Conservation (phyloP, 2,329 filamentous ascomycete species). For the Mycocentrospora acerina region DNA sequence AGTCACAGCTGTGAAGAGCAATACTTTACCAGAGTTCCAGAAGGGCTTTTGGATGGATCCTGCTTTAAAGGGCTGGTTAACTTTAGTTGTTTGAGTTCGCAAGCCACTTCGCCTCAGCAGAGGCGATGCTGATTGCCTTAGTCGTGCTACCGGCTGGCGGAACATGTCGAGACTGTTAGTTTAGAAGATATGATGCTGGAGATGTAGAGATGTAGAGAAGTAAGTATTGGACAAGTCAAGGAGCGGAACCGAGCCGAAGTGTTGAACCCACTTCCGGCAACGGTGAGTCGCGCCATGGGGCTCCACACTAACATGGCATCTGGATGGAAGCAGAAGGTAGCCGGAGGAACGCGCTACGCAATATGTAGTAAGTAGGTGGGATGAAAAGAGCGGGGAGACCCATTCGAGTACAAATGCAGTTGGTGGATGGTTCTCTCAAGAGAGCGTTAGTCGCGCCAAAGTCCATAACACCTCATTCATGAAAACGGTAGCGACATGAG, state of each 20-base stretch:
- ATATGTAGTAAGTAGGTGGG: slow-evolving; percentile 28
- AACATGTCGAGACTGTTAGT: slow-evolving; percentile 31
- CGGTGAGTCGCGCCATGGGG: slow-evolving; percentile 17
- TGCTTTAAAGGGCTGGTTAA: slow-evolving; percentile 24
- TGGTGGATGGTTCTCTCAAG: slow-evolving; percentile 26
- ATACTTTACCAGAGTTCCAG: slow-evolving; percentile 51
- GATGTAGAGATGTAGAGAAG: slow-evolving; percentile 8
- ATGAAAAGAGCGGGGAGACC: slow-evolving; percentile 31
- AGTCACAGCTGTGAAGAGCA: slow-evolving; percentile 53
- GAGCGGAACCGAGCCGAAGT: slow-evolving; percentile 14
- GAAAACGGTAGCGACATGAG: slow-evolving; percentile 28
- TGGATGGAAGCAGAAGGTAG: background rate
- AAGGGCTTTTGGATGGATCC: slow-evolving; percentile 34
- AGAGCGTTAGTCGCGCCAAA: slow-evolving; percentile 1
- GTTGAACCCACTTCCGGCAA: slow-evolving; percentile 18
- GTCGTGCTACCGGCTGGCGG: slow-evolving; percentile 28
- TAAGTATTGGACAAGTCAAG: slow-evolving; percentile 7
- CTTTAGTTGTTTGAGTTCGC: slow-evolving; percentile 27
- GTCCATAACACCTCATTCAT: slow-evolving; percentile 13
- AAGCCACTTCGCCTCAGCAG: slow-evolving; percentile 29
- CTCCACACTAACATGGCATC: too few species aligned
- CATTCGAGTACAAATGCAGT: slow-evolving; percentile 41
- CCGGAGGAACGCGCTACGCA: slow-evolving; percentile 24
- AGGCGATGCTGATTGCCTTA: slow-evolving; percentile 32
- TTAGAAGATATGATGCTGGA: slow-evolving; percentile 10